phyloP scores from a whole-genome alignment of 2,329 filamentous ascomycete species.

The Chaetothyriales sp. region DNA sequence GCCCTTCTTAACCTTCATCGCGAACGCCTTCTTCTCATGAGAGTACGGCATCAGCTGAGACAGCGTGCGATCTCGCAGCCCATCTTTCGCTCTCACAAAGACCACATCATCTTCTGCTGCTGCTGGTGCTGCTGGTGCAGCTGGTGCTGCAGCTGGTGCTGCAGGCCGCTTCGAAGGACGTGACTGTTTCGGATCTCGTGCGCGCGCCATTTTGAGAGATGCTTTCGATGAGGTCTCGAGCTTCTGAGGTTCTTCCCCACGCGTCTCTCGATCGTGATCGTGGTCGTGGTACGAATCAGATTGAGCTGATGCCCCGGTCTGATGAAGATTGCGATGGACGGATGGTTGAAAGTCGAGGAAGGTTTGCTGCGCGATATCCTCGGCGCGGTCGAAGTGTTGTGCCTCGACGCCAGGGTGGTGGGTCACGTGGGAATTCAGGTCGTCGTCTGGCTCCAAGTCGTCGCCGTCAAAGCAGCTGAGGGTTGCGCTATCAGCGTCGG shows the following conservation, averaged over 20 bases:
- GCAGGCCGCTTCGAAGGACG: background rate
- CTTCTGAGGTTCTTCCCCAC: background rate
- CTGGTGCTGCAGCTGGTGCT: too few species aligned
- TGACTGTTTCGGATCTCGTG: background rate
- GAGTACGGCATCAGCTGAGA: background rate
- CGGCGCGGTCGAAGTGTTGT: background rate
- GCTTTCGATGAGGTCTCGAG: background rate
- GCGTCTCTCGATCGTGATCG: background rate
- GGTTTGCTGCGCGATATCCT: background rate
- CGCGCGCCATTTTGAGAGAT: background rate
- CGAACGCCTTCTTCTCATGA: slow-evolving; percentile 3
- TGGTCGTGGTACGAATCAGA: background rate
- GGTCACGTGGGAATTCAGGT: background rate
- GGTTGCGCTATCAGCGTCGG: background rate
- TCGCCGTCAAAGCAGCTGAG: background rate
- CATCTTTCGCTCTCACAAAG: background rate
- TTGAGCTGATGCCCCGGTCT: background rate
- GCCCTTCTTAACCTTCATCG: slow-evolving; percentile 19
- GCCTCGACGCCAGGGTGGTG: background rate
- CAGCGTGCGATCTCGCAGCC: background rate
- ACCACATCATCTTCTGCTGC: background rate
- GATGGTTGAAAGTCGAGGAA: background rate
- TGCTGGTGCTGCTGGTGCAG: too few species aligned
- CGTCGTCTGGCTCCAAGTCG: background rate
- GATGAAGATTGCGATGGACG: background rate